Conservation (phyloP, 2,329 filamentous ascomycete species). For the Colletotrichum coccodes region DNA sequence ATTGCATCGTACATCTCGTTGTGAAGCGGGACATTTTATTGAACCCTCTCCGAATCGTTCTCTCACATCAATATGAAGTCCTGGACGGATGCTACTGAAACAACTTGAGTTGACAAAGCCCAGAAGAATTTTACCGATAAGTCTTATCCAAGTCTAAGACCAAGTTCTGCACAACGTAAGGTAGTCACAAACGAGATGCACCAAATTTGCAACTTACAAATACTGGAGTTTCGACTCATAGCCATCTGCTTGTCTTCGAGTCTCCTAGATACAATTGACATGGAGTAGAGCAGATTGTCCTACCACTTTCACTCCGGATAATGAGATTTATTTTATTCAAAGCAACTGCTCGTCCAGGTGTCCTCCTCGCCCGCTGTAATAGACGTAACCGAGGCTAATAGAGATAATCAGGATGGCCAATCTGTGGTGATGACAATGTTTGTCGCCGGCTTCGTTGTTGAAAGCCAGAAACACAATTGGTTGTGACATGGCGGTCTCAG, state of each 20-base stretch:
- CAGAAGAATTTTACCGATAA: too few species aligned
- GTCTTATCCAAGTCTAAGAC: too few species aligned
- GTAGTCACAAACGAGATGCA: too few species aligned
- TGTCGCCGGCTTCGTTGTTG: constrained; percentile 9
- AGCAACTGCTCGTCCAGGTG: constrained; percentile 54
- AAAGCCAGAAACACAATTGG: background rate
- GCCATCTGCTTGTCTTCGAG: constrained; percentile 49
- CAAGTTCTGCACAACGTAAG: too few species aligned
- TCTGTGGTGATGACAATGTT: background rate
- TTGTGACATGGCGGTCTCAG: background rate
- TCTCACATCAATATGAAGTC: too few species aligned
- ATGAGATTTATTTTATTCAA: too few species aligned
- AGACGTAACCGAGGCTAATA: constrained; percentile 50
- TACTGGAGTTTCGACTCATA: background rate
- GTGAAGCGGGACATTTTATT: too few species aligned
- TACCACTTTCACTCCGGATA: constrained; percentile 53
- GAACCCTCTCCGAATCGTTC: too few species aligned
- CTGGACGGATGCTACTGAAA: too few species aligned
- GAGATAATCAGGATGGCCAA: constrained; percentile 46
- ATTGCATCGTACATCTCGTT: background rate
- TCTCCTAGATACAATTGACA: too few species aligned
- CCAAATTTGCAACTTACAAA: background rate
- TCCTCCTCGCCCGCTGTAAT: constrained; percentile 53
- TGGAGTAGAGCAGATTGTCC: constrained; percentile 45
- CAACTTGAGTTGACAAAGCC: too few species aligned